phyloP scores from a whole-genome alignment of 129 eudicot genomes.

The Silybum marianum region DNA sequence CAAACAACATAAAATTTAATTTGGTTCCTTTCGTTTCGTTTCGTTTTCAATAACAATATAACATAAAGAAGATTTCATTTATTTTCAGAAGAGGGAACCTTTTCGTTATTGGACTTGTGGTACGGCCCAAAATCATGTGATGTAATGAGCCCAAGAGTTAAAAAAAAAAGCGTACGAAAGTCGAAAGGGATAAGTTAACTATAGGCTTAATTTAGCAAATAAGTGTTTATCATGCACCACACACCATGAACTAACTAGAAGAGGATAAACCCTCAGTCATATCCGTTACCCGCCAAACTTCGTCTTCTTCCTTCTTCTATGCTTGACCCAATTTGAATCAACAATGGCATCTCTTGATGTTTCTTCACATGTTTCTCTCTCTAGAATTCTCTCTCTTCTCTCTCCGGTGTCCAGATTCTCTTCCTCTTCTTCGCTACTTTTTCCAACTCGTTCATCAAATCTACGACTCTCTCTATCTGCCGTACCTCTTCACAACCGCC shows the following conservation, averaged over 20 bases:
- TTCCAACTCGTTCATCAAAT: conserved; percentile 11
- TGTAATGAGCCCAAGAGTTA: not conserved
- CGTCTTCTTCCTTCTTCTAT: conserved; percentile 19
- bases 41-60: too few relatives aligned
- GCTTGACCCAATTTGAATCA: not conserved
- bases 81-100: too few relatives aligned
- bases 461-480: conserved; percentile 27
- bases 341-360: conserved; percentile 42
- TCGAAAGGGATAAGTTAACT: not conserved
- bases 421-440: conserved; percentile 21
- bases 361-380: conserved; percentile 39
- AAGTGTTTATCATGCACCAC: conserved; percentile 18
- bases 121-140: not conserved
- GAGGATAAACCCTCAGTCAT: conserved; percentile 25
- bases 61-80: too few relatives aligned
- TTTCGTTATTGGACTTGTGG: not conserved
- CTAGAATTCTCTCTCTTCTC: conserved; percentile 33
- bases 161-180: not conserved
- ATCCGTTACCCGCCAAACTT: conserved; percentile 35
- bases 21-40: too few relatives aligned
- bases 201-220: conserved; percentile 9
- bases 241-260: not conserved
- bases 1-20: too few relatives aligned
- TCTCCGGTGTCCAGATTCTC: conserved; percentile 29
- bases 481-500: conserved; percentile 21